Conservation (phyloP, 441 rosid genomes). For the Geranium incanum region DNA sequence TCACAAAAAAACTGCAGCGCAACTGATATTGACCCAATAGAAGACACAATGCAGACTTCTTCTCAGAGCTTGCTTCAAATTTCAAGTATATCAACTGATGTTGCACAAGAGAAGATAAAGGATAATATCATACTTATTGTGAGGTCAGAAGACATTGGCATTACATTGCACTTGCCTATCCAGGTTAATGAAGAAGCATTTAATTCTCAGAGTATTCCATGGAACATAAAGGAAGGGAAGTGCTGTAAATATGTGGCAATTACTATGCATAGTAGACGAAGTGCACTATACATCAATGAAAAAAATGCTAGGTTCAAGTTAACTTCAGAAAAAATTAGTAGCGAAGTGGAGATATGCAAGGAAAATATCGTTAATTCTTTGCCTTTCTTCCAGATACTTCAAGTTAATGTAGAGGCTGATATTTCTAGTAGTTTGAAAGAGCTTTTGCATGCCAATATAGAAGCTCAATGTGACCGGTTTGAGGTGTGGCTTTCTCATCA, state of each 20-base stretch:
- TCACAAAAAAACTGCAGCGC: constrained; percentile 25
- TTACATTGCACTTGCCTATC: constrained; percentile 53
- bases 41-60: constrained; percentile 22
- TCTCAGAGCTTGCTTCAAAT: constrained; percentile 29
- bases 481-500: constrained; percentile 66
- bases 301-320: constrained; percentile 45
- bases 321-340: constrained; percentile 43
- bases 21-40: constrained; percentile 23
- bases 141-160: constrained; percentile 53
- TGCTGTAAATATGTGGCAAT: constrained; percentile 42
- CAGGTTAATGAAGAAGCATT: constrained; percentile 26
- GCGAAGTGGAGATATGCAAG: constrained; percentile 34
- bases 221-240: constrained; percentile 29
- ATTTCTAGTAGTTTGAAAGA: constrained; percentile 35
- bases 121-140: constrained; percentile 27
- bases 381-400: constrained; percentile 59
- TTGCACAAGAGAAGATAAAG: constrained; percentile 26
- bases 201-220: constrained; percentile 26
- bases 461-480: constrained; percentile 47
- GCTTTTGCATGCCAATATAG: constrained; percentile 28
- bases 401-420: constrained; percentile 42
- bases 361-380: constrained; percentile 38
- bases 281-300: constrained; percentile 39
- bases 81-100: constrained; percentile 24
- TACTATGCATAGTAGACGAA: constrained; percentile 39